Conservation (phyloP, 2,329 filamentous ascomycete genomes). For the Monilinia aucupariae region DNA sequence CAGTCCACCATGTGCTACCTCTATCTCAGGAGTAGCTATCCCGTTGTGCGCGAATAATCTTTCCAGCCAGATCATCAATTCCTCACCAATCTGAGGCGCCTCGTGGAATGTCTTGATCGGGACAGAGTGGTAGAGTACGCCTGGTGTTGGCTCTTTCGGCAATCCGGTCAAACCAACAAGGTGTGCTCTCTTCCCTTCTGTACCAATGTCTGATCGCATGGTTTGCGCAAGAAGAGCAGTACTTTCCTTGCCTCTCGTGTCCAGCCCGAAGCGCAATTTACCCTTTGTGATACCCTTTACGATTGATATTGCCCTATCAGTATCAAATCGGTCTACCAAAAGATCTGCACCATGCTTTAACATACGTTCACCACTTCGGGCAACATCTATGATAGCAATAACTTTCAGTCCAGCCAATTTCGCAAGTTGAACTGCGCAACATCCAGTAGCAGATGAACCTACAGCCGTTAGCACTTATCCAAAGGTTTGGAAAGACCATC, state of each 20-base stretch:
- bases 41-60: slow-evolving; percentile 49
- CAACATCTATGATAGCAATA: slow-evolving; percentile 60
- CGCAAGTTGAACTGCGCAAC: slow-evolving; percentile 62
- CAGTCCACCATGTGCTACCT: slow-evolving; percentile 58
- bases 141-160: slow-evolving; percentile 45
- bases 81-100: slow-evolving; percentile 56
- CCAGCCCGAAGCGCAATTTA: slow-evolving; percentile 60
- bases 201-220: slow-evolving; percentile 20
- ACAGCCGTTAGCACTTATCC: slow-evolving; percentile 2
- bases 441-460: slow-evolving; percentile 65
- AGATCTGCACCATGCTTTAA: slow-evolving; percentile 52
- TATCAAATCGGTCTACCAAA: slow-evolving; percentile 63
- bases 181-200: slow-evolving; percentile 42
- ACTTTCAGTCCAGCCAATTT: slow-evolving; percentile 60
- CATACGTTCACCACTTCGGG: slow-evolving; percentile 57
- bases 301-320: slow-evolving; percentile 58
- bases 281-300: slow-evolving; percentile 53
- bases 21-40: slow-evolving; percentile 58
- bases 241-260: slow-evolving; percentile 61
- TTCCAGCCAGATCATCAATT: slow-evolving; percentile 62
- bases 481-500: slow-evolving; percentile 19
- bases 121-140: slow-evolving; percentile 40
- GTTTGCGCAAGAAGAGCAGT: slow-evolving; percentile 45
- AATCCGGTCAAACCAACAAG: slow-evolving; percentile 63
- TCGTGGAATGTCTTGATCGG: slow-evolving; percentile 75